Base-by-base conservation (phyloP, 805 yeast species). In the Ogataea thermomethanolica region DNA sequence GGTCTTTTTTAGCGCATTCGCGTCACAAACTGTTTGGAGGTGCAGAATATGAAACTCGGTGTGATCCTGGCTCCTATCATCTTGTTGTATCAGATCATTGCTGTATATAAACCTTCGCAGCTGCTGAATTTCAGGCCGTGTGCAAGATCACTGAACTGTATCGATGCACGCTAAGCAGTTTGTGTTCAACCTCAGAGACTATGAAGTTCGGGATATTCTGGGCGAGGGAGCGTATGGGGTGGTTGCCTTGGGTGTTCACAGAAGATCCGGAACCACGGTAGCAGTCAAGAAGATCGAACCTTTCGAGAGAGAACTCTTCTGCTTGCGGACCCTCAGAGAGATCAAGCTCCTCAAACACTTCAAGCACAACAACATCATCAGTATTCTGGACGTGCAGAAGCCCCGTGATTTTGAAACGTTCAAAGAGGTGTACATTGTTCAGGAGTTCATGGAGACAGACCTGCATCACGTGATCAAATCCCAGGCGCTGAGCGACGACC, bases 221-320 rank as follows among this genome's bases (percentile, higher is more conserved):
- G 95, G 95, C 4, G 86, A 82, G 58, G 95, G 95, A 1, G 89
- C 93, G 0, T 85, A 85, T 50, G 93, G 95, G 0, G 73, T 83
- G 2, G 95, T 85, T 5, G 82, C 84, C 33, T 71, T 79, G 4
- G 93, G 89, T 0, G 58, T 70, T 8, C 87, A 82, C 50, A 69
- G 69, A 43, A 80, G 82, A 9, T 69, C 84, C 1, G 47, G 54
- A 0, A 71, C 74, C 13, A 70, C 74, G 1, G 93, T 85, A 2
- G 95, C 95, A 1, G 84, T 85, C 43, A 85, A 85, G 59, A 84
- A 80, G 56, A 79, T 85, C 7, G 78, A 78, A 42, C 90, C 93
- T 0, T 83, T 84, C 56, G 74, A 76, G 37, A 75, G 77, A 53
- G 71, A 78, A 1, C 64, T 84, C 55, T 77, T 83, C 44, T 80